Evolutionary conservation across 371 early-diverging fungal genomes (phyloP).

Genomic region (Rhizopus arrhizus): DNA sequence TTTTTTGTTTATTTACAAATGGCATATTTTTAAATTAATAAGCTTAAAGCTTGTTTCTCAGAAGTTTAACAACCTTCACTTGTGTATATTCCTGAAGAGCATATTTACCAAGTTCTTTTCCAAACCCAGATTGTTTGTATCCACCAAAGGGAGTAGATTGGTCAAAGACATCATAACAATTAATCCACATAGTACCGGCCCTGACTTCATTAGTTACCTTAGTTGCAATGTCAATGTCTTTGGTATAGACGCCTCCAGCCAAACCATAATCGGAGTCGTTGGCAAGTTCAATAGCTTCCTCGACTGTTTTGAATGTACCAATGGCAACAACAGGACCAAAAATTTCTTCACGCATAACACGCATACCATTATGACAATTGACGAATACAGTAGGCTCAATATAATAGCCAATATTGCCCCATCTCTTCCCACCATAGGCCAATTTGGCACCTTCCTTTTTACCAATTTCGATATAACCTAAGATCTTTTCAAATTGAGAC

Average conservation of each 20-base stretch:
- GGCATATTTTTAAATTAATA: background rate
- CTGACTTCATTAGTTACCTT: constrained; percentile 61
- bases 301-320: constrained; percentile 69
- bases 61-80: constrained; percentile 63
- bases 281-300: constrained; percentile 78
- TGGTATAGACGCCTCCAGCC: constrained; percentile 84
- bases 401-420: constrained; percentile 73
- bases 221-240: constrained; percentile 65
- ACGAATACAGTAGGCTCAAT: constrained; percentile 80
- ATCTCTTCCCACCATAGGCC: constrained; percentile 69
- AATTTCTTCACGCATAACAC: constrained; percentile 82
- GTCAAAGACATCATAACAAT: constrained; percentile 49
- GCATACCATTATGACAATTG: constrained; percentile 66
- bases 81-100: constrained; percentile 71
- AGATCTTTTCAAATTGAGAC: constrained; percentile 74
- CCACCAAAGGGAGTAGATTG: constrained; percentile 86
- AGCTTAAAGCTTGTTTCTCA: background rate
- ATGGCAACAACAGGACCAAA: constrained; percentile 92
- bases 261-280: constrained; percentile 82
- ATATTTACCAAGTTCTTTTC: constrained; percentile 78
- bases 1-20: too few species aligned
- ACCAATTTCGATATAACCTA: constrained; percentile 62
- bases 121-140: constrained; percentile 84
- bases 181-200: constrained; percentile 68
- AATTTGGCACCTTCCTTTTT: constrained; percentile 62